Evolutionary conservation across 495 filamentous ascomycete genomes (phyloP), one percentile per base, ranked within the genome.

Genomic region (Penicillium bovifimosum): DNA sequence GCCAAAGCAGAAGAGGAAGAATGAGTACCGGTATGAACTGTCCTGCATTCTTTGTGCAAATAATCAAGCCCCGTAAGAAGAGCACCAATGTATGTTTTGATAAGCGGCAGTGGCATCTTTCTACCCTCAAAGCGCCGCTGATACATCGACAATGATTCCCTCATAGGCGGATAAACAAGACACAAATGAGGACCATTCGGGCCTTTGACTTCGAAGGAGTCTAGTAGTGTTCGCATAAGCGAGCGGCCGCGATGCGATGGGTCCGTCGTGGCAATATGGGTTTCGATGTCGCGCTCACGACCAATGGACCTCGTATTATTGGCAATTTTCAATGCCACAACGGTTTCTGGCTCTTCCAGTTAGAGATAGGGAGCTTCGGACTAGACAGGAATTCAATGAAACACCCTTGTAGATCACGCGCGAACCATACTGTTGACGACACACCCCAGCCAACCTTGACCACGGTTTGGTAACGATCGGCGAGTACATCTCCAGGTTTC

Each of bases 31-130:
- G 58, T 69, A 59, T 71, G 48, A 56, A 75, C 61, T 65, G 60
- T 53, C 62, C 61, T 65, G 58, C 61, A 75, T 41, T 66, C 59
- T 53, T 63, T 65, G 36, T 77, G 69, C 7, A 77, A 63, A 62
- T 76, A 77, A 47, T 77, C 65, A 56, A 76, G 67, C 36, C 68
- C 73, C n/a, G 56, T 60, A 50, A 76, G 66, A 55, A 76, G 59
- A 58, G 62, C 54, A 45, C 55, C 47, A 52, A 76, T 58, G 47
- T 76, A 73, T 47, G 54, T 61, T 55, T 76, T 75, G 31, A 59
- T 35, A 7, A 75, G 56, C 20, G 63, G 52, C 41, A 66, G 58
- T 61, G 67, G 65, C 34, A 71, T 59, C 41, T 56, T 66, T 39
- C 51, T 41, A 40, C 61, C 48, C 17, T 56, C 59, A 55, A 66